These are phyloP conservation scores for Entomortierella beljakovae DNA, from an alignment of 192 early-diverging fungal species.

Conservation along the genomic window DNA sequence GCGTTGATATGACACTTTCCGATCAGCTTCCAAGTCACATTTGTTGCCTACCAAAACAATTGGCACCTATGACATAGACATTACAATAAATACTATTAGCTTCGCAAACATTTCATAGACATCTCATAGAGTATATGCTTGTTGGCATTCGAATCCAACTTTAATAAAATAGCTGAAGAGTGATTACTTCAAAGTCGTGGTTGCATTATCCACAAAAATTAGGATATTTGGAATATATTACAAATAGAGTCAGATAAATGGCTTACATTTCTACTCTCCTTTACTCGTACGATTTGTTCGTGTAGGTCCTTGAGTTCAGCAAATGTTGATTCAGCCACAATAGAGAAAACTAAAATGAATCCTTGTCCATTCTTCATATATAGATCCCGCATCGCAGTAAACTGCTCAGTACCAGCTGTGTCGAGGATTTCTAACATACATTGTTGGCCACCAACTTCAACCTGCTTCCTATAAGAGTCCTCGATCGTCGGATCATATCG, in stretches of 20 bases:
- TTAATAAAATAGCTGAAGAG: too few species aligned
- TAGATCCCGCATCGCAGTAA: conserved; percentile 80
- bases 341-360: conserved; percentile 88
- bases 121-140: too few species aligned
- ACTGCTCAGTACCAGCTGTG: conserved; percentile 85
- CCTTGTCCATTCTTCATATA: conserved; percentile 95
- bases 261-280: conserved; percentile 74
- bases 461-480: conserved; percentile 90
- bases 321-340: conserved; percentile 77
- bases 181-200: too few species aligned
- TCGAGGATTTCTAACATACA: conserved; percentile 92
- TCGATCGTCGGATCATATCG: conserved; percentile 98
- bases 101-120: too few species aligned
- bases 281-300: conserved; percentile 83
- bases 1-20: conserved; percentile 72
- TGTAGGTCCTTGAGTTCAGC: conserved; percentile 82
- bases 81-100: not conserved
- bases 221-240: too few species aligned
- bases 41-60: conserved; percentile 95
- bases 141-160: too few species aligned
- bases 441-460: conserved; percentile 81
- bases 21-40: conserved; percentile 83
- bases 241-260: not conserved
- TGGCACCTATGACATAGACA: conserved; percentile 66
- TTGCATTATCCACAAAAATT: too few species aligned